Evolutionary conservation across 192 early-diverging fungal species (phyloP), one percentile per base, ranked within the genome.

Genomic region (Cladochytrium replicatum): DNA sequence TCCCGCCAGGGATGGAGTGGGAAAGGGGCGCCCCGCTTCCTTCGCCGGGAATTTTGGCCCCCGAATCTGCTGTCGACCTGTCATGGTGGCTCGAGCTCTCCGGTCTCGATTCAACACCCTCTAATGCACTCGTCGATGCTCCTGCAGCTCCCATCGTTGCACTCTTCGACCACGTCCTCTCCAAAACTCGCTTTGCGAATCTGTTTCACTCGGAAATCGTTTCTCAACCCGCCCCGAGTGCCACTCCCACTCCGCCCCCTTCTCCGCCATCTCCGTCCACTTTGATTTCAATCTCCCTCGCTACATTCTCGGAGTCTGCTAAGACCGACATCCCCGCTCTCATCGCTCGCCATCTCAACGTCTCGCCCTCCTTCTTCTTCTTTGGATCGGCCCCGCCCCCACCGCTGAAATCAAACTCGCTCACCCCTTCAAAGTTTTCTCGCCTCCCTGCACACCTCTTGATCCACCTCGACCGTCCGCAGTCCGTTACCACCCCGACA

Each of bases 331-430:
- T 45, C 2, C 37, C 64, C 25, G 43, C 57, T 8, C 44, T 64
- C 1, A 31, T 65, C 11, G 9, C 64, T 9, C 55, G 46, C n/a
- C 50, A 29, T 13, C 48, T 72, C 40, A 60, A 65, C 17, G 48
- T 57, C 39, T 32, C 52, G 24, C 57, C 54, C 29, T 31, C 56
- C 1, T 37, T 49, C 2, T 62, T 72, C 22, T 65, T 58, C 29
- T 65, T 72, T 46, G 62, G 62, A 17, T 7, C 45, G 0, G 29
- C 24, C 13, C 29, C 42, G 4, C 25, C 22, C 26, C 26, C 45
- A 1, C 9, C 19, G n/a, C 44, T 54, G 9, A n/a, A 45, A 17
- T 48, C 43, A 24, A 28, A 4, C 50, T 72, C 26, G 64, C 69
- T 1, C 42, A 55, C 37, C 56, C 57, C 23, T 32, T 71, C 11